Evolutionary conservation across 192 early-diverging fungal genomes (phyloP), one percentile per base, ranked within the genome.

Genomic region (Helicostylum pulchrum): DNA sequence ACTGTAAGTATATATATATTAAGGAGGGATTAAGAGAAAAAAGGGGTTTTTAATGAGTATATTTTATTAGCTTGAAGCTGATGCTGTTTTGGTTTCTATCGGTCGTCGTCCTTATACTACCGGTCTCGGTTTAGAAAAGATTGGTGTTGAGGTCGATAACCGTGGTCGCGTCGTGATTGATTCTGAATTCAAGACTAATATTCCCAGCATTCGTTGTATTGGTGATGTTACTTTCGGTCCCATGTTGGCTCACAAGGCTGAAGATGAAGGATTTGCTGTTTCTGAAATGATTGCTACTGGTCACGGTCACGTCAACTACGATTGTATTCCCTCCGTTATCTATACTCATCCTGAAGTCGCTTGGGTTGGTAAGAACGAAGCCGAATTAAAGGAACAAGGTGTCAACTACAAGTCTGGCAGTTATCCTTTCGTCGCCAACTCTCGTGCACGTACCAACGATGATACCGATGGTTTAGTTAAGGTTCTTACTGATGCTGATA

Each of bases 211-310:
- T 75, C 87, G 90, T 65, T 94, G 93, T 64, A 96, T 99, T 71
- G 97, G 97, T 74, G 97, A 99, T 79, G 97, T 89, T 47, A 96
- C 94, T 62, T 85, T 89, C 61, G 97, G 97, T 62, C 90, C 94
- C 55, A 99, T 99, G 97, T 87, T 99, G 74, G 97, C 97, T 19
- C 97, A 99, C 92, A 99, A 99, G 85, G 94, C 97, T 50, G 97
- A 99, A 79, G 97, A 99, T 78, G 97, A 99, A 77, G 95, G 95
- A 74, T 73, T 99, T 76, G 97, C 97, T 32, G 93, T 89, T 61
- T 93, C 90, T 64, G 97, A 99, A 77, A 86, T 92, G 82, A 92
- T 99, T 59, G 85, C 85, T 59, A 83, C 83, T 57, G 94, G 94
- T 54, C 87, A 96, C 72, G 97, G 97, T 50, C 94, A 97, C 76